Percentiles rank a stretch among this genome's conserved stretches.
These are phyloP conservation scores for Rutidosis leptorrhynchoides DNA, from an alignment of 129 eudicot species.

Conservation along the genomic window DNA sequence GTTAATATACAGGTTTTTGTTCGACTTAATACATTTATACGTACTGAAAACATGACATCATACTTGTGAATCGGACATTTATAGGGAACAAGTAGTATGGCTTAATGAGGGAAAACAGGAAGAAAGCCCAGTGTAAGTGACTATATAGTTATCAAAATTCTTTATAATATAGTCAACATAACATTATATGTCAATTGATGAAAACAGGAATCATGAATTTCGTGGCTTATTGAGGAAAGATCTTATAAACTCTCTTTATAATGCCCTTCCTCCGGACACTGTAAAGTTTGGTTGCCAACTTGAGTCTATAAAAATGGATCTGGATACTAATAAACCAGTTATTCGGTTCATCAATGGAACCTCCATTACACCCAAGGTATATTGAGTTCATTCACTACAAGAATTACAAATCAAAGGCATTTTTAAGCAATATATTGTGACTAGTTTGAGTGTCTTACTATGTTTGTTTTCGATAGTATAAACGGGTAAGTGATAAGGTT, in stretches of 20 bases:
- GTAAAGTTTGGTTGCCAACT: conserved; percentile 50
- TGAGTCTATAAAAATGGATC: conserved; percentile 43
- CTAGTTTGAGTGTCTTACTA: too few species aligned
- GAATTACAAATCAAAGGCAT: too few species aligned
- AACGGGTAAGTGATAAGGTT: too few species aligned
- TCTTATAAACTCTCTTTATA: conserved; percentile 47
- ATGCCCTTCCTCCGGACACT: conserved; percentile 54
- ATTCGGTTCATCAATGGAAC: conserved; percentile 49
- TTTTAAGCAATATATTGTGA: too few species aligned
- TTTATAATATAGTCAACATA: not conserved
- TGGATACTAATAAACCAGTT: conserved; percentile 32
- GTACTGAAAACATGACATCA: too few species aligned
- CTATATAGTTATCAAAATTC: not conserved
- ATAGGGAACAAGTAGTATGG: conserved; percentile 33
- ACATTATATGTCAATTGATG: not conserved
- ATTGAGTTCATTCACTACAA: too few species aligned
- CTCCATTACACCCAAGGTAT: conserved; percentile 54
- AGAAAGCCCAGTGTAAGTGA: conserved; percentile 35
- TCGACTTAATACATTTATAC: too few species aligned
- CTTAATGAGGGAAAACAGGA: conserved; percentile 28
- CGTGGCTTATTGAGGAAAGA: conserved; percentile 60
- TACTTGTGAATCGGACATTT: not conserved
- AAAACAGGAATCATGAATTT: conserved; percentile 35
- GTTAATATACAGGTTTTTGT: too few species aligned
- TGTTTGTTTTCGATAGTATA: too few species aligned